Evolutionary conservation across 1,284 basidiomycete genomes (phyloP).

Genomic region (Sanguinoderma infundibulare): DNA sequence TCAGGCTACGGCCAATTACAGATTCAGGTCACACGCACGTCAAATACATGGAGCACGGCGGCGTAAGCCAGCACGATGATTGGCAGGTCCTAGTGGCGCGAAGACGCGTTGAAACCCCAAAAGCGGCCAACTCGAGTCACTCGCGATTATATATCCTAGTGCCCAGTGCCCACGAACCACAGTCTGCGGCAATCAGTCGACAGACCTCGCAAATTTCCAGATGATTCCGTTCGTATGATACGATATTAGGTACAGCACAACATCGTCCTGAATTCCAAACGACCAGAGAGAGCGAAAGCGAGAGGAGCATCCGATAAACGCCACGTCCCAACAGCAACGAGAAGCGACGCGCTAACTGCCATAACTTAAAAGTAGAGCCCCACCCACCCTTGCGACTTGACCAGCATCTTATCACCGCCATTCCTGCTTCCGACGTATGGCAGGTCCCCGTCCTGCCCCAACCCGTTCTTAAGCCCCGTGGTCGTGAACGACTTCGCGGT

Average conservation of each 20-base stretch:
- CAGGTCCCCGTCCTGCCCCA: slow-evolving; percentile 39
- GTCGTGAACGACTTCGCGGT: slow-evolving; percentile 48
- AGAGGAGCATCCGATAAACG: too few relatives aligned
- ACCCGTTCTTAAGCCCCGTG: slow-evolving; percentile 38
- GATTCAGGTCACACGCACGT: background rate
- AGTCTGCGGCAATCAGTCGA: background rate
- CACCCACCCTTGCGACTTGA: slow-evolving; percentile 54
- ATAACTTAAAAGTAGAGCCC: slow-evolving; percentile 49
- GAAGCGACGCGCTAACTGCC: too few relatives aligned
- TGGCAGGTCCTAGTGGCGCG: background rate
- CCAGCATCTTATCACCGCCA: slow-evolving; percentile 48
- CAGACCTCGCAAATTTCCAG: background rate
- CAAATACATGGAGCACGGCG: background rate
- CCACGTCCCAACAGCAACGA: too few relatives aligned
- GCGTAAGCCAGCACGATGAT: background rate
- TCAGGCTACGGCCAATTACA: background rate
- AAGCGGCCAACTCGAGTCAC: too few relatives aligned
- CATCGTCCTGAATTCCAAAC: background rate
- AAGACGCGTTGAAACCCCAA: too few relatives aligned
- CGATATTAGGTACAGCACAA: background rate
- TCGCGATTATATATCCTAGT: too few relatives aligned
- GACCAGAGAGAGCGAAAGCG: background rate
- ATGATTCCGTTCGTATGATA: background rate
- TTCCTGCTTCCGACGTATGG: slow-evolving; percentile 52
- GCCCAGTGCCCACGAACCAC: background rate